These are phyloP conservation scores for Coemansia sp. DNA, from an alignment of 192 early-diverging fungal species.

Conservation along the genomic window DNA sequence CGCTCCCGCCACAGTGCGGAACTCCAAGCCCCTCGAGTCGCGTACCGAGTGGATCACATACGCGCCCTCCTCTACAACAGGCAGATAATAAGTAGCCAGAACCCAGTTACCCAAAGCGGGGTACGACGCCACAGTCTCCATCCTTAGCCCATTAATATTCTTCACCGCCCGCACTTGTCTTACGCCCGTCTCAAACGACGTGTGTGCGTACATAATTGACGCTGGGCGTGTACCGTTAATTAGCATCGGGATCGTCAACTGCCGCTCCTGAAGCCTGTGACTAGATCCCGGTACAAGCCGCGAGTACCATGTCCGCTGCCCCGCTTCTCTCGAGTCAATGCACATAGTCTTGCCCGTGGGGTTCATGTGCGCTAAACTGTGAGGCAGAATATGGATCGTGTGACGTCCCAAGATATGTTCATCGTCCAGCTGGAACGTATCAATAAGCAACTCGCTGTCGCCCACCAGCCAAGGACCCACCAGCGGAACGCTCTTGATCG, in stretches of 20 bases:
- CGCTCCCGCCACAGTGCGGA: slow-evolving; percentile 40
- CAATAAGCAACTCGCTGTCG: slow-evolving; percentile 55
- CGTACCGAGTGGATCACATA: slow-evolving; percentile 48
- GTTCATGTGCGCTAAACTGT: slow-evolving; percentile 56
- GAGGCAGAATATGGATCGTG: slow-evolving; percentile 57
- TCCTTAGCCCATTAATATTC: slow-evolving; percentile 29
- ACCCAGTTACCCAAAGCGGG: slow-evolving; percentile 51
- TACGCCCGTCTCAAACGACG: slow-evolving; percentile 46
- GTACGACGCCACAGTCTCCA: slow-evolving; percentile 29
- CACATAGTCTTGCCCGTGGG: slow-evolving; percentile 33
- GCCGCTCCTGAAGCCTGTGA: slow-evolving; percentile 11
- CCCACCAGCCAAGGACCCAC: slow-evolving; percentile 49
- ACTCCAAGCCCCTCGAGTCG: slow-evolving; percentile 48
- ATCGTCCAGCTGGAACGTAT: slow-evolving; percentile 46
- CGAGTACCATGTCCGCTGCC: slow-evolving; percentile 29
- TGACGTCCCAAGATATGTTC: slow-evolving; percentile 58
- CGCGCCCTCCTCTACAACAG: slow-evolving; percentile 36
- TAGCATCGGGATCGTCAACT: slow-evolving; percentile 42
- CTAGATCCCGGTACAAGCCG: slow-evolving; percentile 5
- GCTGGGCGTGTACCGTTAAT: slow-evolving; percentile 53
- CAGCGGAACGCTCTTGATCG: slow-evolving; percentile 40
- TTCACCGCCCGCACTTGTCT: slow-evolving; percentile 33
- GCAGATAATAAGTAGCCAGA: slow-evolving; percentile 46
- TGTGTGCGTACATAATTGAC: slow-evolving; percentile 46
- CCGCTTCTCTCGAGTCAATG: slow-evolving; percentile 23